phyloP scores from a whole-genome alignment of 2,329 filamentous ascomycete genomes.

The Coniochaeta sp. region DNA sequence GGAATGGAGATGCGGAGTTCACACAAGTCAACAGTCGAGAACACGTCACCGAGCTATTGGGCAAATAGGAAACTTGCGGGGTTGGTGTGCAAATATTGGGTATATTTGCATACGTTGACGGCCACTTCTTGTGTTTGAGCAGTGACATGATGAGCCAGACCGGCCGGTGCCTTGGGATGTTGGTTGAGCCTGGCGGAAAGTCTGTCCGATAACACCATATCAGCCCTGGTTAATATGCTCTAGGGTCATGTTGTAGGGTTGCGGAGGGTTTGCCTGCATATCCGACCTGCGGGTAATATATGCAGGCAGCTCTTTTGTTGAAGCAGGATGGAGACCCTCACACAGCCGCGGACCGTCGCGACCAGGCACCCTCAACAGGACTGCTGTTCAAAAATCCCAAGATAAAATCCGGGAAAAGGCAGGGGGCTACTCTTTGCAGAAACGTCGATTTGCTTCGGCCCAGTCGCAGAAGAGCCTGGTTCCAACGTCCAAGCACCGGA shows the following conservation, averaged over 20 bases:
- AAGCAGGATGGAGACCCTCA: neutral
- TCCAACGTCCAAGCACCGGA: neutral
- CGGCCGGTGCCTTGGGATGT: neutral
- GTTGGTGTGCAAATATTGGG: neutral
- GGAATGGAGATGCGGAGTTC: neutral
- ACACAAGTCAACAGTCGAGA: neutral
- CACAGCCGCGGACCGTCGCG: neutral
- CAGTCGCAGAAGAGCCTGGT: neutral
- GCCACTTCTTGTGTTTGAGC: neutral
- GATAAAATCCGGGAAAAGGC: neutral
- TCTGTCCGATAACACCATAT: neutral
- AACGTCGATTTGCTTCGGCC: neutral
- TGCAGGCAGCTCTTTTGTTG: neutral
- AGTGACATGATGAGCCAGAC: neutral
- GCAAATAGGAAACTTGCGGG: neutral
- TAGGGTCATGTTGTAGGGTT: neutral
- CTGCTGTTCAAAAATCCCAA: neutral
- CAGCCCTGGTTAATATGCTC: neutral
- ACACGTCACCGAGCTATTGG: neutral
- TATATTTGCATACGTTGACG: neutral
- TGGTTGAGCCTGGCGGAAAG: neutral
- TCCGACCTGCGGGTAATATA: conserved; percentile 1
- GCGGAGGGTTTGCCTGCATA: neutral
- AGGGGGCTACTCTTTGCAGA: neutral
- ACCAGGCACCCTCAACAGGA: neutral